Evolutionary conservation across 2,329 filamentous ascomycete genomes (phyloP).

Genomic region (Fusarium dimerum): DNA sequence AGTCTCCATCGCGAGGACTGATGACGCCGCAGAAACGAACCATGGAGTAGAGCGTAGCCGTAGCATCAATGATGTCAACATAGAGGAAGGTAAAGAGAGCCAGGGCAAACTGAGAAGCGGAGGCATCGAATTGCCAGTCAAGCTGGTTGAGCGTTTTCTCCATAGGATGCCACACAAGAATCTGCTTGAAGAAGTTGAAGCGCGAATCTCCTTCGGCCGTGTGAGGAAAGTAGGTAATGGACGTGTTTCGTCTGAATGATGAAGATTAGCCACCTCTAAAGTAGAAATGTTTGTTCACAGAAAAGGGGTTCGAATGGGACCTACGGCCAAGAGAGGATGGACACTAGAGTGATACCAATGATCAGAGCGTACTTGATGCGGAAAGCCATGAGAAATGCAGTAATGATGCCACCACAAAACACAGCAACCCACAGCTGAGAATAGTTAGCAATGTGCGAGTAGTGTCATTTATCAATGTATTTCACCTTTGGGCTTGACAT

Average conservation of each 20-base stretch:
- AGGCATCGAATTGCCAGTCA: slow-evolving; percentile 62
- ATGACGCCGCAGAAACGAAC: slow-evolving; percentile 71
- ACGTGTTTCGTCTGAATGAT: slow-evolving; percentile 57
- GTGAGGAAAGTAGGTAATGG: slow-evolving; percentile 73
- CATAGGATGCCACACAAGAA: slow-evolving; percentile 73
- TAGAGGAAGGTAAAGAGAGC: slow-evolving; percentile 78
- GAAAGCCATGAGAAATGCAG: slow-evolving; percentile 78
- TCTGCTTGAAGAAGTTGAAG: slow-evolving; percentile 72
- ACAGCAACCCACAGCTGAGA: slow-evolving; percentile 80
- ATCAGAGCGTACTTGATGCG: slow-evolving; percentile 75
- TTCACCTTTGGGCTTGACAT: slow-evolving; percentile 74
- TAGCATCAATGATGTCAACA: slow-evolving; percentile 78
- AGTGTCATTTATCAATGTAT: slow-evolving; percentile 4
- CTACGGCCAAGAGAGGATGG: slow-evolving; percentile 73
- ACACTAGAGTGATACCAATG: slow-evolving; percentile 70
- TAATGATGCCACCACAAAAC: slow-evolving; percentile 76
- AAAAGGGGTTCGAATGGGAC: slow-evolving; percentile 28
- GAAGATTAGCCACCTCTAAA: slow-evolving; percentile 27
- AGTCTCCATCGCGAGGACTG: slow-evolving; percentile 70
- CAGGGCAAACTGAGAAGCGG: slow-evolving; percentile 64
- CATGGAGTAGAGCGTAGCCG: slow-evolving; percentile 80
- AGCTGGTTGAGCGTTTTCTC: slow-evolving; percentile 61
- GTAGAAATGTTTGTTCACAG: background rate
- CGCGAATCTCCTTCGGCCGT: slow-evolving; percentile 62
- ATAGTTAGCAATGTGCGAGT: slow-evolving; percentile 3